These are phyloP conservation scores for Saprolegnia parasitica DNA, from an alignment of 352 stramenopile species.

Conservation along the genomic window DNA sequence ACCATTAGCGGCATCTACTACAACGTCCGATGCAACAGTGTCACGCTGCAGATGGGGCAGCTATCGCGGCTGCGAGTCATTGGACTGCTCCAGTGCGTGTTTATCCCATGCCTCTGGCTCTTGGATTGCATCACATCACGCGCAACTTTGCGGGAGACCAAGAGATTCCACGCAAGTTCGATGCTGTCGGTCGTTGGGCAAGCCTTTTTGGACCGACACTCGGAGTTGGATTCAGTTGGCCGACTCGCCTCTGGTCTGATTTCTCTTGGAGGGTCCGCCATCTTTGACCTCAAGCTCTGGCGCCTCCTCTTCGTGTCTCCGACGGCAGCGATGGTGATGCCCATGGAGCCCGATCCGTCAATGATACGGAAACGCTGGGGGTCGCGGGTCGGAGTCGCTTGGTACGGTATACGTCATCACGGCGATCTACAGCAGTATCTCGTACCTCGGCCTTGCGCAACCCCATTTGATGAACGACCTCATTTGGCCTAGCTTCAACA, in stretches of 20 bases:
- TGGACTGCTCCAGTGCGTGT: no score
- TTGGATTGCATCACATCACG: no score
- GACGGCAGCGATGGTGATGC: background rate
- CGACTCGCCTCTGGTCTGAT: background rate
- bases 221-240: no score
- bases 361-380: background rate
- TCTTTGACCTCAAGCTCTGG: slow-evolving; percentile 22
- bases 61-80: background rate
- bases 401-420: background rate
- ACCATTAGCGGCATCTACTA: background rate
- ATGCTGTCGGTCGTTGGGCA: no score
- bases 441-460: background rate
- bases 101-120: no score
- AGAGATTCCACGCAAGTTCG: no score
- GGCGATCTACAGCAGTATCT: background rate
- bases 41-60: background rate
- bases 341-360: background rate
- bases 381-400: background rate
- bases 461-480: slow-evolving; percentile 16
- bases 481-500: slow-evolving; percentile 18
- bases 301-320: background rate
- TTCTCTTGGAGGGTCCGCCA: background rate
- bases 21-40: background rate
- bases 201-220: no score
- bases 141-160: no score